Base-by-base conservation (phyloP, 805 yeast genomes). In the Vanderwaltozyma polyspora region DNA sequence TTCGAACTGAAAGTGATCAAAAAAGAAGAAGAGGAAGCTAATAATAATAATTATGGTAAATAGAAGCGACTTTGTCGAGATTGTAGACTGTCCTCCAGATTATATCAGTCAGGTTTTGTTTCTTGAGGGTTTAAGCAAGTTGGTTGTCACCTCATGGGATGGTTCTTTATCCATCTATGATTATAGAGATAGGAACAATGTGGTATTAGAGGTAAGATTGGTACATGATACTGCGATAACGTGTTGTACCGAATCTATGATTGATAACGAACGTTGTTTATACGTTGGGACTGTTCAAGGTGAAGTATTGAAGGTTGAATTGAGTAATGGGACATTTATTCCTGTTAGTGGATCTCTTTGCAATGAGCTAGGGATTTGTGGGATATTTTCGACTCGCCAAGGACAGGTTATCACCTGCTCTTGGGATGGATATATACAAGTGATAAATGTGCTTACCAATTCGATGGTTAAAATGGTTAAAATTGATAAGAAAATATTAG, bases 71-170 rank as follows among this genome's bases (percentile, higher is more conserved):
- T 23, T 32, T 16, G 23, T 42, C 5, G 33, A 39, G 17, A 23
- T 51, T 8, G 25, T 32, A 3, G 33, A 38, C 19, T 46, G 32
- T 2, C 43, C 55, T 10, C 32, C 31, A 11, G 59, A 55, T 37
- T 54, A 51, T 33, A 43, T 55, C 5, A 48, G 57, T 35, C 53
- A 47, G 29, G 14, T 52, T 5, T 39, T 44, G 15, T 42, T 57
- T 12, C 34, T 52, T 2, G 37, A 46, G 4, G 48, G 43, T 6
- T 42, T 43, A 9, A 40, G 43, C n/a, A 63, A 64, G 32, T 55
- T 77, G 11, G 50, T 72, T 3, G 71, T 63, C 1, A 62, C 78
- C 2, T 60, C 77, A 0, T 78, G 85, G 83, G 81, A 75, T 43
- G 67, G 72, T 3, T 47, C 60, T 3, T 46, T 74, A 0, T 46